Conservation (phyloP, 1,139 yeast genomes). For the Pichia inconspicua region DNA sequence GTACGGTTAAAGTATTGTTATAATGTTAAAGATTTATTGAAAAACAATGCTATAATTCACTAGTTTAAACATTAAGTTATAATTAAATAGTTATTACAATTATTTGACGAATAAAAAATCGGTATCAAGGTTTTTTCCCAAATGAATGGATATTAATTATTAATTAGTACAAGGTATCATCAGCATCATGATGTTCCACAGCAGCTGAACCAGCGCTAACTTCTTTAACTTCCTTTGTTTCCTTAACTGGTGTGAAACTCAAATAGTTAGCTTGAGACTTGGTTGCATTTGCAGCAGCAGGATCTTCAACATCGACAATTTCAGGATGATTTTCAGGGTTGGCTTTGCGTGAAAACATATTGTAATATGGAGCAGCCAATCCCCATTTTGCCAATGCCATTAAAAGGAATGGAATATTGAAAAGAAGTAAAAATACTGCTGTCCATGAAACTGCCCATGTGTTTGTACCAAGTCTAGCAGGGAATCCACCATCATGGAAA, state of each 20-base stretch:
- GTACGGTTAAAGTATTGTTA: constrained; percentile 78
- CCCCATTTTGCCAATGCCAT: constrained; percentile 1
- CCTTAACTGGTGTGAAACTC: not conserved
- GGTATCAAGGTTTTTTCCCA: not conserved
- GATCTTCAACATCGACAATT: not conserved
- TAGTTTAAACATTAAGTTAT: not conserved
- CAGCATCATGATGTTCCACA: constrained; percentile 1
- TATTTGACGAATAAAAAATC: not conserved
- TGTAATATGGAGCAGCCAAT: not conserved
- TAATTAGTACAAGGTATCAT: constrained; percentile 1
- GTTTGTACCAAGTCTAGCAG: constrained; percentile 48
- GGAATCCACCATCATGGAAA: constrained; percentile 41
- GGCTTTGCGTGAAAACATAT: not conserved
- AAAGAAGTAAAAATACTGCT: constrained; percentile 15
- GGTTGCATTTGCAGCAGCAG: not conserved
- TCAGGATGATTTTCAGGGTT: not conserved
- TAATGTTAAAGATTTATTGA: constrained; percentile 64
- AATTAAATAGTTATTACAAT: not conserved
- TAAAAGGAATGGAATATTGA: constrained; percentile 10
- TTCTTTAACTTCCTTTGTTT: not conserved
- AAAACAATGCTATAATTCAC: constrained; percentile 31
- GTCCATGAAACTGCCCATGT: constrained; percentile 22
- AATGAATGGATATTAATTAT: not conserved
- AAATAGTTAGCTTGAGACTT: not conserved
- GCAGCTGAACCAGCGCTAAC: not conserved